These are phyloP conservation scores for Thalassiosira livingstoniorum DNA, from an alignment of 352 stramenopile species.

Conservation along the genomic window DNA sequence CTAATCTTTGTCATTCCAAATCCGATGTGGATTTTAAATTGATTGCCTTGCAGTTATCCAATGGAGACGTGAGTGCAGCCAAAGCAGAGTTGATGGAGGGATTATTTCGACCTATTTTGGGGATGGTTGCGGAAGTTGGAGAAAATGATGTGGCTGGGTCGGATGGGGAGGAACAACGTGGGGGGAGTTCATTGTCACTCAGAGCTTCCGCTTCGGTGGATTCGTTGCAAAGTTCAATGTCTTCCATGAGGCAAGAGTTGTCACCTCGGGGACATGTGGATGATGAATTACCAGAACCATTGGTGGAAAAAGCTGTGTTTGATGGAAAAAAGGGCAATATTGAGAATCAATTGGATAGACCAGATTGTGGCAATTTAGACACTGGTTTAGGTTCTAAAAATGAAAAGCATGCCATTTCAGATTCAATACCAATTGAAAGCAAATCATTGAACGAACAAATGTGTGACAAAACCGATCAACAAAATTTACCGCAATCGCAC, in stretches of 20 bases:
- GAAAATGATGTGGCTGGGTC: neutral
- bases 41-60: constrained; percentile 60
- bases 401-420: no score
- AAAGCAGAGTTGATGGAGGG: constrained; percentile 51
- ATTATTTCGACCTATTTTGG: constrained; percentile 44
- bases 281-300: no score
- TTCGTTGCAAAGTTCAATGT: neutral
- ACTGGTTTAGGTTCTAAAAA: no score
- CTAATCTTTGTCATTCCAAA: constrained; percentile 13
- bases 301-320: no score
- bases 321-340: no score
- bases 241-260: constrained; percentile 1
- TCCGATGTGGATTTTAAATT: constrained; percentile 51
- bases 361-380: no score
- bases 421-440: no score
- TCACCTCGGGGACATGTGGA: neutral
- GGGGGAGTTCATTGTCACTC: neutral
- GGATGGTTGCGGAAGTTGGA: neutral
- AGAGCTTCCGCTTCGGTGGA: neutral
- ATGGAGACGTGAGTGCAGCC: constrained; percentile 50
- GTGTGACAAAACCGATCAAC: no score
- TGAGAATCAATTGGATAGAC: no score
- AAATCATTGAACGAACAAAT: no score
- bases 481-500: no score
- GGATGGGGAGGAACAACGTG: neutral